These are phyloP conservation scores for Apiotrichum porosum DNA, from an alignment of 1,284 basidiomycete species.

Conservation along the genomic window DNA sequence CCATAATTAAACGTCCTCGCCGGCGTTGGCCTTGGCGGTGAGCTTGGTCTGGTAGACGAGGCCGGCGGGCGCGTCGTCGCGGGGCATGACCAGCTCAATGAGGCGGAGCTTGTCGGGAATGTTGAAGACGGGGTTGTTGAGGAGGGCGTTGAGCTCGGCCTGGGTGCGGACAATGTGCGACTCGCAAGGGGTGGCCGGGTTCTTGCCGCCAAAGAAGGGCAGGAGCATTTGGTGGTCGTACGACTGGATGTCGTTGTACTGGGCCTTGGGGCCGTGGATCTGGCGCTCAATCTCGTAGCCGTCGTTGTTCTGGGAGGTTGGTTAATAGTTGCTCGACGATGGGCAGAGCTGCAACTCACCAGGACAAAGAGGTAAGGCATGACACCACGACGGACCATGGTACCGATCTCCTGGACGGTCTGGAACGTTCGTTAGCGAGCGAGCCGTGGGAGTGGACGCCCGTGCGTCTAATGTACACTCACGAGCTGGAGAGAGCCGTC, in stretches of 20 bases:
- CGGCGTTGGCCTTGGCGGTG: conserved; percentile 44
- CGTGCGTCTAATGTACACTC: no score
- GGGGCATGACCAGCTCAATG: conserved; percentile 49
- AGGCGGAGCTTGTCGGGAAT: conserved; percentile 40
- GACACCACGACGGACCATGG: conserved; percentile 50
- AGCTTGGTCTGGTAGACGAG: conserved; percentile 48
- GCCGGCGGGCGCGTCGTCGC: conserved; percentile 40
- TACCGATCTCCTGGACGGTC: conserved; percentile 52
- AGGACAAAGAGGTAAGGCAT: conserved; percentile 54
- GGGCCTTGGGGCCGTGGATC: conserved; percentile 43
- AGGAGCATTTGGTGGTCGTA: conserved; percentile 50
- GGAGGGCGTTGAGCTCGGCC: conserved; percentile 55
- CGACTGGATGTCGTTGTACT: conserved; percentile 50
- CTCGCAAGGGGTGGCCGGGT: conserved; percentile 15
- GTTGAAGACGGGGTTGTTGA: conserved; percentile 41
- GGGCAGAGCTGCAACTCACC: no score
- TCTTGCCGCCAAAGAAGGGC: conserved; percentile 38
- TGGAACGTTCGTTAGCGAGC: no score
- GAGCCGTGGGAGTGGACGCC: no score
- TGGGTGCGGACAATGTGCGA: conserved; percentile 39
- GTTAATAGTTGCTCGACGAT: no score
- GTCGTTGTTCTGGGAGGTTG: conserved; percentile 80
- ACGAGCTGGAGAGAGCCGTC: conserved; percentile 54
- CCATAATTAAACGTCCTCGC: no score
- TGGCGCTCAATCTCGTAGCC: conserved; percentile 81